These are phyloP conservation scores for Candida adriatica DNA, from an alignment of 805 yeast species.

Conservation along the genomic window DNA sequence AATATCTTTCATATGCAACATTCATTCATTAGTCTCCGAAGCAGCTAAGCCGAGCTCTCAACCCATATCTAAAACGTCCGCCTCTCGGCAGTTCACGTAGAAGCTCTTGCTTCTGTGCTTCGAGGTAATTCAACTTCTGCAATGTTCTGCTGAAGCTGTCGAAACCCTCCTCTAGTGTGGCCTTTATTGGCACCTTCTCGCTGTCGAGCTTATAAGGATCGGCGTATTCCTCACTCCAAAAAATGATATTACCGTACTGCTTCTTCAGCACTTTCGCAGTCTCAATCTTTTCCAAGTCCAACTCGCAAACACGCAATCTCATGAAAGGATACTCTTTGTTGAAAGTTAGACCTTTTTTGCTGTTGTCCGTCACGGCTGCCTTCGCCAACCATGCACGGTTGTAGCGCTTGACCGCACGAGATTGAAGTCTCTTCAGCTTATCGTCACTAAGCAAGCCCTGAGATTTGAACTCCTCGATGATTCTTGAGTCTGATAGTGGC, in stretches of 20 bases:
- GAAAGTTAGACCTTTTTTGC: background rate
- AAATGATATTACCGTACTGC: constrained; percentile 1
- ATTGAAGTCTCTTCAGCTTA: constrained; percentile 4
- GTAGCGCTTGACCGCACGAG: constrained; percentile 5
- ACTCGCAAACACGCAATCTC: constrained; percentile 6
- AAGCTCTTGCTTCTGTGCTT: constrained; percentile 1
- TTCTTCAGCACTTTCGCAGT: constrained; percentile 3
- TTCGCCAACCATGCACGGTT: constrained; percentile 3
- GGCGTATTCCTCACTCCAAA: background rate
- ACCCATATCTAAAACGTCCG: background rate
- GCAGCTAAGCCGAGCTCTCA: background rate
- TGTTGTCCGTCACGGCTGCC: background rate
- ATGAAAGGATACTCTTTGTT: constrained; percentile 1
- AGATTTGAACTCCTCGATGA: constrained; percentile 4
- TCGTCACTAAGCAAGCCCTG: constrained; percentile 2
- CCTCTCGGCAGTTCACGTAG: background rate
- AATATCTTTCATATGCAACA: background rate
- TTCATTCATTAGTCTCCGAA: too few species aligned
- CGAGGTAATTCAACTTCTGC: constrained; percentile 4
- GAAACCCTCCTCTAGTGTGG: constrained; percentile 1
- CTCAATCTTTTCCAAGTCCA: constrained; percentile 7
- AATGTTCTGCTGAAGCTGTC: constrained; percentile 3
- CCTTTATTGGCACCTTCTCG: constrained; percentile 2
- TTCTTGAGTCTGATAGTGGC: too few species aligned
- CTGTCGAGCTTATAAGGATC: constrained; percentile 4